A percentile compares a stretch with the other conserved stretches of the same genome.
Conservation (phyloP, 2,329 filamentous ascomycete species). For the Colletotrichum cereale region DNA sequence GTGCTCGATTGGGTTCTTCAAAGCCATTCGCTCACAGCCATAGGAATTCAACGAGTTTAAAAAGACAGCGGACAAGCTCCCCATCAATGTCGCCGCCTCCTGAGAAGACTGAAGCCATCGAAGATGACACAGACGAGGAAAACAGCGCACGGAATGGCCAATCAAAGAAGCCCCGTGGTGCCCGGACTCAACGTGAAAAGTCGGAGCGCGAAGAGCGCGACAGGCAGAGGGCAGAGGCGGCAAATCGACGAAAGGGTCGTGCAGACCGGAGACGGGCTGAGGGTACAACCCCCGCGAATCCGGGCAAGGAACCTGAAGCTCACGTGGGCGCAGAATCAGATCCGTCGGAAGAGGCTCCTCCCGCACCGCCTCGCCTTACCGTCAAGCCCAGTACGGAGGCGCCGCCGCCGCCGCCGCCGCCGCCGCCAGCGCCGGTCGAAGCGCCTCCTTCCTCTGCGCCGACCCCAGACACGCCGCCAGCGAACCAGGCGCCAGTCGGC, state of each 20-base stretch:
- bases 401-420: background rate
- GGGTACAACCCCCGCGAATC: constrained; percentile 64
- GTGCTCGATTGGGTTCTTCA: constrained; percentile 52
- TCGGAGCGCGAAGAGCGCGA: constrained; percentile 82
- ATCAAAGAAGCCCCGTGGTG: constrained; percentile 71
- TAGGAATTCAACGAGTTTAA: constrained; percentile 78
- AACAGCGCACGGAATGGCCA: constrained; percentile 61
- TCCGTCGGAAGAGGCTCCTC: constrained; percentile 74
- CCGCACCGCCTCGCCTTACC: constrained; percentile 54
- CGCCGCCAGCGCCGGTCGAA: constrained; percentile 46
- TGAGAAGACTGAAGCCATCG: constrained; percentile 61
- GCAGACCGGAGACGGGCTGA: constrained; percentile 85
- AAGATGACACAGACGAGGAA: constrained; percentile 81
- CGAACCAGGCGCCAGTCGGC: constrained; percentile 53
- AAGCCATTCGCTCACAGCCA: constrained; percentile 30
- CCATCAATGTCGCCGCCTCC: constrained; percentile 74
- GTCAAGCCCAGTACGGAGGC: constrained; percentile 48
- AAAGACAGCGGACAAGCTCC: constrained; percentile 87
- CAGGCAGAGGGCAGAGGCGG: constrained; percentile 78
- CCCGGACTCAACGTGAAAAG: constrained; percentile 72
- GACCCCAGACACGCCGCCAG: constrained; percentile 61
- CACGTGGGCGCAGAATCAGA: constrained; percentile 73
- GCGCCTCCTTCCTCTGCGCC: constrained; percentile 51
- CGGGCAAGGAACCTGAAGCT: constrained; percentile 50
- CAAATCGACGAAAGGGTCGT: constrained; percentile 83